Evolutionary conservation across 2,329 filamentous ascomycete species (phyloP).

Genomic region (Xylaria sp.): DNA sequence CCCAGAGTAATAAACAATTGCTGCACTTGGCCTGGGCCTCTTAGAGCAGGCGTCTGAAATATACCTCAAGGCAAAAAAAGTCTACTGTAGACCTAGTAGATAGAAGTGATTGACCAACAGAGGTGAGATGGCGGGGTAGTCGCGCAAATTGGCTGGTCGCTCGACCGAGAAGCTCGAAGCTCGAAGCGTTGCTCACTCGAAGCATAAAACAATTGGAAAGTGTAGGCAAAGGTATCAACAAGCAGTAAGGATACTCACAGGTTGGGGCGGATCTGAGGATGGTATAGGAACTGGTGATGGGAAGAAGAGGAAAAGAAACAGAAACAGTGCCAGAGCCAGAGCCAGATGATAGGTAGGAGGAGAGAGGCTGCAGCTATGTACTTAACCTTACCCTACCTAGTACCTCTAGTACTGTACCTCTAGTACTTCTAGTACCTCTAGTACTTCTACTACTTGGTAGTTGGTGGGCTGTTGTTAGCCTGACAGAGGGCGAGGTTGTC

Average conservation of each 20-base stretch:
- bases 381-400: too few relatives aligned
- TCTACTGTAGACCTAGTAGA: neutral
- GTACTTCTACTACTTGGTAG: too few relatives aligned
- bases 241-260: constrained; percentile 14
- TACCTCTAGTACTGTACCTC: too few relatives aligned
- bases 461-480: constrained; percentile 9
- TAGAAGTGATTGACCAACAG: neutral
- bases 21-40: neutral
- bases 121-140: constrained; percentile 28
- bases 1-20: constrained; percentile 5
- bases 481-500: constrained; percentile 6
- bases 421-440: too few relatives aligned
- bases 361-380: constrained; percentile 22
- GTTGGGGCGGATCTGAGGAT: neutral
- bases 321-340: too few relatives aligned
- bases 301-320: constrained; percentile 16
- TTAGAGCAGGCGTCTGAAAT: constrained; percentile 12
- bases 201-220: neutral
- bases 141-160: constrained; percentile 10
- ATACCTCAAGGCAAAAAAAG: constrained; percentile 25
- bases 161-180: neutral
- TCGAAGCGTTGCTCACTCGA: neutral
- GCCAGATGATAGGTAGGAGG: neutral
- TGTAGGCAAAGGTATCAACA: neutral
- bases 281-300: constrained; percentile 3